Base-by-base conservation (phyloP, 2,329 filamentous ascomycete species). In the Alternaria sp. region DNA sequence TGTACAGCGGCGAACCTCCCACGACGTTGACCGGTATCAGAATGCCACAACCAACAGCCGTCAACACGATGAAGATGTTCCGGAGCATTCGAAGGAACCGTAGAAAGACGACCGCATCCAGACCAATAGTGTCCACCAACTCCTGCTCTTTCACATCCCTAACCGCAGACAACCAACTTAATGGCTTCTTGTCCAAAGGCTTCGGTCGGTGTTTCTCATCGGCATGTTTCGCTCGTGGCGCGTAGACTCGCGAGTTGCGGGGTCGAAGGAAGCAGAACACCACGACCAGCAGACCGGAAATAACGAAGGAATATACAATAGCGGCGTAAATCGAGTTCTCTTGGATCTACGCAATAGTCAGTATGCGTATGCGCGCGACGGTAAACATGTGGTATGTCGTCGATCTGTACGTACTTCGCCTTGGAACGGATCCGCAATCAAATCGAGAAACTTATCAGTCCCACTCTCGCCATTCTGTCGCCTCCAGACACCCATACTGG, bases 41-140 rank as follows among this genome's bases (percentile, higher is more conserved):
- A 62, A 97, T 88, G 50, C 84, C 85, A 67, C 92, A 90, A 21
- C 92, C 93, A 40, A 97, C 78, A 6, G 96, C 67, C 21, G 89
- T 87, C 62, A 97, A 81, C n/a, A 88, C 81, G 13, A 92, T 76
- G 76, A 97, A 97, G 59, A 98, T 92, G 76, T 97, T 95, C 61
- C 96, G 89, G 72, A 93, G 90, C 95, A 98, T 97, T 66, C 89
- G 87, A 61, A 90, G 87, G 74, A 97, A 95, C 52, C 95, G 89
- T 68, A 98, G 83, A 78, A 98, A 98, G 30, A 98, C 83, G 3
- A 92, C 91, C 5, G 94, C 96, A 81, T 99, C 96, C 81, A 99
- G 85, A 43, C 96, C 96, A 25, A 97, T 89, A 71, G 92, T 89
- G 17, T 91, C 87, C n/a, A 97, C 86, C 59, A 97, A 80, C 7